phyloP scores from a whole-genome alignment of 108 stramenopile genomes.

The Fragilariopsis cylindrus region DNA sequence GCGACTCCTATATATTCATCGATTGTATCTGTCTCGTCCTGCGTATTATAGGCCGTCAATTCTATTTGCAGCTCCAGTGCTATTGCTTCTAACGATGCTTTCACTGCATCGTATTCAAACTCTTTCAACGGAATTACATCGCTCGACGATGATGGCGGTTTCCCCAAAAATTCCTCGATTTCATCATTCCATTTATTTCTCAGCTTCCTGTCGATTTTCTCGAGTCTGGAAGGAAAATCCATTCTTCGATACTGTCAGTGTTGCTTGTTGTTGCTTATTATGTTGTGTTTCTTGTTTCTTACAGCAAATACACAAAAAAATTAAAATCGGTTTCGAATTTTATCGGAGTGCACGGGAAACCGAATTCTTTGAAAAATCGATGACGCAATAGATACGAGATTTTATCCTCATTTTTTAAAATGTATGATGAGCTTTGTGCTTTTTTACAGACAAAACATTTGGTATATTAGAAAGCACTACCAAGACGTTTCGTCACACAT shows the following conservation, averaged over 20 bases:
- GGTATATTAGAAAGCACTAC: no score
- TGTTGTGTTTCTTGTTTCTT: neutral
- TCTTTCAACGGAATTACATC: neutral
- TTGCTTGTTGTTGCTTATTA: neutral
- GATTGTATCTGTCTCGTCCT: neutral
- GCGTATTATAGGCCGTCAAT: neutral
- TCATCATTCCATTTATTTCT: slow-evolving; percentile 20
- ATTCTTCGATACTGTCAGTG: neutral
- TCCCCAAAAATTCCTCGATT: slow-evolving; percentile 25
- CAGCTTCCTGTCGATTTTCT: neutral
- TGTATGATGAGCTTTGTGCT: neutral
- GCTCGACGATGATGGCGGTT: neutral
- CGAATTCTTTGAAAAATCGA: no score
- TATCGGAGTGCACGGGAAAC: no score
- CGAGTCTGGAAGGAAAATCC: slow-evolving; percentile 6
- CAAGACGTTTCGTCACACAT: no score
- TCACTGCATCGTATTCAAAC: slow-evolving; percentile 5
- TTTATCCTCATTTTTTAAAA: neutral
- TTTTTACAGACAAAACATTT: neutral
- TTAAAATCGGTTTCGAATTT: no score
- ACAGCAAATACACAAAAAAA: no score
- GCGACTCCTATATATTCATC: slow-evolving; percentile 2
- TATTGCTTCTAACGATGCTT: neutral
- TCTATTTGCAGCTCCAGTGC: slow-evolving; percentile 10
- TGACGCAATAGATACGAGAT: no score